A percentile compares a stretch with the other conserved stretches of the same genome.
phyloP scores from a whole-genome alignment of 345 rosid species.

The Eutrema japonicum region DNA sequence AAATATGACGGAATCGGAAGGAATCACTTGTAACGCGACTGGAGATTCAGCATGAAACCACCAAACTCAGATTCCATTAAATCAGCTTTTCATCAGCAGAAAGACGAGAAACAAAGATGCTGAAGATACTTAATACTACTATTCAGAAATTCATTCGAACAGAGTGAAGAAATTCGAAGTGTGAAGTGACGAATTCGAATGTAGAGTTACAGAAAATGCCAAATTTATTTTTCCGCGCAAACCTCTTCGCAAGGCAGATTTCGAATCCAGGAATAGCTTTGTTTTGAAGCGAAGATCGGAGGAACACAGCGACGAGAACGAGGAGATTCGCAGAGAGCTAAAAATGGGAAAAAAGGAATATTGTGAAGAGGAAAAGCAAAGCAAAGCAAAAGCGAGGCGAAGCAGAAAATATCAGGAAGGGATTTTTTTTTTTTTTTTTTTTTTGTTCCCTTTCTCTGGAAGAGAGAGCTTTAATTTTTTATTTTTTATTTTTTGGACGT shows the following conservation, averaged over 20 bases:
- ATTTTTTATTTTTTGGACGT: neutral
- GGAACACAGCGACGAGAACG: constrained; percentile 36
- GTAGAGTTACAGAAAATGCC: neutral
- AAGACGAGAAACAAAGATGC: neutral
- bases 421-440: neutral
- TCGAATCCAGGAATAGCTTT: constrained; percentile 22
- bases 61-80: constrained; percentile 31
- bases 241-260: constrained; percentile 28
- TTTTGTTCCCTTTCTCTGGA: constrained; percentile 26
- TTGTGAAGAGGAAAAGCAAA: constrained; percentile 19
- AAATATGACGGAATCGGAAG: neutral
- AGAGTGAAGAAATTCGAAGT: constrained; percentile 13
- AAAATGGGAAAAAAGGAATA: constrained; percentile 1
- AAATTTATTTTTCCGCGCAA: neutral
- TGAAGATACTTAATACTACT: neutral
- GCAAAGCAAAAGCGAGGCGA: constrained; percentile 14
- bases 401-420: constrained; percentile 43
- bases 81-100: neutral
- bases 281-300: constrained; percentile 19
- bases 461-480: constrained; percentile 1
- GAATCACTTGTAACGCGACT: neutral
- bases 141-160: neutral
- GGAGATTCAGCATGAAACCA: neutral
- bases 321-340: constrained; percentile 33
- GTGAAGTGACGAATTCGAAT: constrained; percentile 31